A percentile compares a stretch with the other conserved stretches of the same genome.
These are phyloP conservation scores for Corniculantispora saksenae DNA, from an alignment of 2,329 filamentous ascomycete species.

Conservation along the genomic window DNA sequence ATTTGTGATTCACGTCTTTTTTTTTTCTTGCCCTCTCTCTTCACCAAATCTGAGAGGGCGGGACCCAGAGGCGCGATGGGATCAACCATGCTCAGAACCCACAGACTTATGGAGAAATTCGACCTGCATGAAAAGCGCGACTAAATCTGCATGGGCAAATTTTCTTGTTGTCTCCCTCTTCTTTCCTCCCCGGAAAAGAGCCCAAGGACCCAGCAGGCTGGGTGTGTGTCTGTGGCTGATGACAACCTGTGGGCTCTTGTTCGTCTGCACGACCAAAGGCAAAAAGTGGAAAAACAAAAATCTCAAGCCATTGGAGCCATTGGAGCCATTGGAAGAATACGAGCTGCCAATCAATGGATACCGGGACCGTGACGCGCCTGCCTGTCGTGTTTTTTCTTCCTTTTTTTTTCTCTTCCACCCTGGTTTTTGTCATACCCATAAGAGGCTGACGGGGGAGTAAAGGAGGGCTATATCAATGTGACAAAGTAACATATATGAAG, in stretches of 20 bases:
- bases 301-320: too few species aligned
- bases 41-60: background rate
- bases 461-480: background rate
- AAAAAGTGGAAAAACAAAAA: too few species aligned
- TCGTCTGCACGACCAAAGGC: background rate
- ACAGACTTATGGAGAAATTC: background rate
- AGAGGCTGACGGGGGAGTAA: background rate
- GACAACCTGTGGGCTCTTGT: background rate
- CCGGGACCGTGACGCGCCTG: background rate
- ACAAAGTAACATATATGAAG: background rate
- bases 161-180: slow-evolving; percentile 7
- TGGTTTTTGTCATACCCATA: background rate
- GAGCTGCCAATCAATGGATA: background rate
- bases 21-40: background rate
- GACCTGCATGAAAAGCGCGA: background rate
- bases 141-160: slow-evolving; percentile 3
- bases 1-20: too few species aligned
- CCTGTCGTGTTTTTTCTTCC: too few species aligned
- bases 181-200: background rate
- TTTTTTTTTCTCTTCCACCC: background rate
- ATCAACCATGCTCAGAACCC: background rate
- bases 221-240: slow-evolving; percentile 2
- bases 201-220: background rate
- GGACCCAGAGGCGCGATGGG: background rate
- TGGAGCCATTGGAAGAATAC: too few species aligned